Percentiles rank a stretch among this genome's conserved stretches.
Evolutionary conservation across 208 protist genomes (phyloP).

Genomic region (Wallacemonas rigidus): DNA sequence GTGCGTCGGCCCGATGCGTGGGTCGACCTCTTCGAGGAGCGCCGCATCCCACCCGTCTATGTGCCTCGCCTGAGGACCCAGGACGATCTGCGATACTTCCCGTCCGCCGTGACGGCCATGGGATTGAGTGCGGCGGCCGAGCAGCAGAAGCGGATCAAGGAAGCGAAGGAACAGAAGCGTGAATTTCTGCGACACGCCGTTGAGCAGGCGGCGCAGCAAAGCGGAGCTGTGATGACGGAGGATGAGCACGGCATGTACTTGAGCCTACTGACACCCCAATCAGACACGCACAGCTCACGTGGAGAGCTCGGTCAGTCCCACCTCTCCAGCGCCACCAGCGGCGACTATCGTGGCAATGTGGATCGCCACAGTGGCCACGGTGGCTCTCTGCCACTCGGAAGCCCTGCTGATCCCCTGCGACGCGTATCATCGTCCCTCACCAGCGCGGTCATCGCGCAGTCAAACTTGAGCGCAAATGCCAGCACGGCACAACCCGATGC

Average conservation of each 20-base stretch:
- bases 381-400: not conserved
- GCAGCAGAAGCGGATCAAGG: conserved; percentile 64
- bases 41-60: conserved; percentile 56
- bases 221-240: conserved; percentile 11
- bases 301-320: no score
- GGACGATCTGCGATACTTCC: conserved; percentile 90
- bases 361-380: not conserved
- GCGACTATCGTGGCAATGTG: no score
- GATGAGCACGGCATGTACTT: conserved; percentile 16
- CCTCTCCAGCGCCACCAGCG: no score
- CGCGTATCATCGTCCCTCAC: conserved; percentile 12
- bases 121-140: conserved; percentile 65
- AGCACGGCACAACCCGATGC: no score
- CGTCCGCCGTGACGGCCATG: conserved; percentile 74
- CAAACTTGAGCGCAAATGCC: not conserved
- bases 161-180: conserved; percentile 41
- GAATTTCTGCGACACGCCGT: conserved; percentile 32
- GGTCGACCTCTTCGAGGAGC: conserved; percentile 60
- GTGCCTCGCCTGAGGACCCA: conserved; percentile 60
- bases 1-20: conserved; percentile 60
- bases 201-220: conserved; percentile 29
- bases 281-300: no score
- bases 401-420: not conserved
- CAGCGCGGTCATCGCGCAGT: not conserved
- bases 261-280: not conserved